Percentiles rank a stretch among this genome's conserved stretches.
Evolutionary conservation across 345 rosid species (phyloP).

Genomic region (Moricandia moricandioides): DNA sequence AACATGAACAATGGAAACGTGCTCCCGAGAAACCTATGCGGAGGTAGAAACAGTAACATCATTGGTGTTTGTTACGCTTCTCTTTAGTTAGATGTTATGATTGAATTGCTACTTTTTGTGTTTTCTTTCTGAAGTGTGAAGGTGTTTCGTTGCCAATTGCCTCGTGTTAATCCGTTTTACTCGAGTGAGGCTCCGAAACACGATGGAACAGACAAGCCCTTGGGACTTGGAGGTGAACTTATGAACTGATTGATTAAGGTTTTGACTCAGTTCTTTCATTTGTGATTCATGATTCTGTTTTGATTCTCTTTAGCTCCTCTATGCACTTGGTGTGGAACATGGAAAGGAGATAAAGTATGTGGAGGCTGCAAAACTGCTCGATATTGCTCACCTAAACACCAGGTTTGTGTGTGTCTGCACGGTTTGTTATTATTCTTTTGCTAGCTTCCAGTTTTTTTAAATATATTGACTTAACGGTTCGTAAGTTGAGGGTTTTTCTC

Average conservation of each 20-base stretch:
- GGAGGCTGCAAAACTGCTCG: constrained; percentile 64
- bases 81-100: no score
- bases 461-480: no score
- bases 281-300: neutral
- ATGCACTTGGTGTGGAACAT: constrained; percentile 91
- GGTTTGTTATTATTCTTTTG: neutral
- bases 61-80: no score
- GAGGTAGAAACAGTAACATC: constrained; percentile 68
- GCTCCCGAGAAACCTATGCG: constrained; percentile 50
- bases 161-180: constrained; percentile 66
- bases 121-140: constrained; percentile 80
- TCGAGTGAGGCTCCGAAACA: constrained; percentile 62
- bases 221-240: constrained; percentile 59
- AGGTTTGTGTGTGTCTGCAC: constrained; percentile 30
- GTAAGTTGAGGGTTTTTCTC: no score
- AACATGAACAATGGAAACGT: constrained; percentile 90
- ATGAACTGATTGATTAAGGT: neutral
- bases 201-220: constrained; percentile 56
- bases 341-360: constrained; percentile 87
- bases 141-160: constrained; percentile 83
- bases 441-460: no score
- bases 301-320: constrained; percentile 49
- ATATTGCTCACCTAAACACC: constrained; percentile 84
- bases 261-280: neutral
- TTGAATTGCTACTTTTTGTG: no score